A percentile compares a stretch with the other conserved stretches of the same genome.
These are phyloP conservation scores for Trametes villosa DNA, from an alignment of 768 basidiomycete genomes.

Conservation along the genomic window DNA sequence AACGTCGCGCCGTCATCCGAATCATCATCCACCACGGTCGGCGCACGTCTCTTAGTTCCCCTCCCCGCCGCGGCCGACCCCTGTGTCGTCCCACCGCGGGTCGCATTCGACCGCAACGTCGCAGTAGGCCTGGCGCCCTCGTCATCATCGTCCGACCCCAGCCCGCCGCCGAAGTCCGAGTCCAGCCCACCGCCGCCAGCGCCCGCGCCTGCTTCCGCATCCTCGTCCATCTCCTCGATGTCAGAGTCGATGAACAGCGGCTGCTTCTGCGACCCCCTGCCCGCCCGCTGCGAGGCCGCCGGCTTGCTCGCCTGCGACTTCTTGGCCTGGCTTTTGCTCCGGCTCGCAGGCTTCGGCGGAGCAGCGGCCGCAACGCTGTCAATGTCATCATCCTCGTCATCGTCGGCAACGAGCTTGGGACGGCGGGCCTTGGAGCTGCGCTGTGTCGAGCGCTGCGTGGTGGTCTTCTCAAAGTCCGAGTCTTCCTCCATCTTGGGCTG, in stretches of 20 bases:
- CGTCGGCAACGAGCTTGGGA: constrained; percentile 34
- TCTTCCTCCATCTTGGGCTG: constrained; percentile 12
- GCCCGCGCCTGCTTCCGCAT: neutral
- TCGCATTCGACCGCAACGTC: constrained; percentile 32
- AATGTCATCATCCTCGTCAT: constrained; percentile 49
- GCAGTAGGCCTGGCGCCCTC: constrained; percentile 8
- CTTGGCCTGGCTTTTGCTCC: neutral
- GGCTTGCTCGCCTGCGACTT: neutral
- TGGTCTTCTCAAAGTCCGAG: constrained; percentile 26
- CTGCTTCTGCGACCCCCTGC: constrained; percentile 37
- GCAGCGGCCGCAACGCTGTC: constrained; percentile 38
- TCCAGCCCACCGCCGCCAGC: constrained; percentile 44
- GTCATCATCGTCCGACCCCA: constrained; percentile 17
- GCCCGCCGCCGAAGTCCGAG: constrained; percentile 36
- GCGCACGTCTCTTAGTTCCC: constrained; percentile 36
- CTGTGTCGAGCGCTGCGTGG: constrained; percentile 10
- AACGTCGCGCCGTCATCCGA: constrained; percentile 76
- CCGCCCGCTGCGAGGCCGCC: constrained; percentile 11
- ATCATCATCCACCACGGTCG: constrained; percentile 60
- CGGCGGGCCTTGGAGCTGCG: constrained; percentile 16
- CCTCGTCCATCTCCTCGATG: constrained; percentile 40
- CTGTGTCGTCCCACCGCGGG: constrained; percentile 22
- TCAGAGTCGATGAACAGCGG: constrained; percentile 59
- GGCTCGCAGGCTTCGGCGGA: constrained; percentile 14
- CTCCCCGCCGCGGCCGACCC: neutral